phyloP scores from a whole-genome alignment of 805 yeast genomes.

The Pichia heedii region DNA sequence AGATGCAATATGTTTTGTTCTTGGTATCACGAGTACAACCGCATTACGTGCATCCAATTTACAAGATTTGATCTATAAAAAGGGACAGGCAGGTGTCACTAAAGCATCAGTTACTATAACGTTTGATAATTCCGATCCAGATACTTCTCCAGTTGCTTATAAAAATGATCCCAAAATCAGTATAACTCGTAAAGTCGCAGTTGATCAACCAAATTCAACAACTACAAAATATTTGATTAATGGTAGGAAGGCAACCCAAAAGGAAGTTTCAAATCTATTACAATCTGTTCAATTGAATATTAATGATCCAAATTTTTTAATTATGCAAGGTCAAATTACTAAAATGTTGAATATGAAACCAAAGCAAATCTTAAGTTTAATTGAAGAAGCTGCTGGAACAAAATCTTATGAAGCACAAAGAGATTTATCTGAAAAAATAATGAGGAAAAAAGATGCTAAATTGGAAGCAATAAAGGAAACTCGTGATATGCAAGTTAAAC shows the following conservation, averaged over 20 bases:
- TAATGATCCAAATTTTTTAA: slow-evolving; percentile 92
- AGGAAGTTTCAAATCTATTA: slow-evolving; percentile 78
- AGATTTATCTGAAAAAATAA: slow-evolving; percentile 83
- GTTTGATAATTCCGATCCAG: slow-evolving; percentile 74
- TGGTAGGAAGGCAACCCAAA: slow-evolving; percentile 95
- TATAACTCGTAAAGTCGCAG: slow-evolving; percentile 81
- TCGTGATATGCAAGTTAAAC: slow-evolving; percentile 82
- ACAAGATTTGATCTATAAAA: slow-evolving; percentile 89
- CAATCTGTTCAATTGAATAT: slow-evolving; percentile 94
- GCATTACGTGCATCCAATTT: slow-evolving; percentile 89
- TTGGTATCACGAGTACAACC: slow-evolving; percentile 91
- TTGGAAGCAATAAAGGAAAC: slow-evolving; percentile 66
- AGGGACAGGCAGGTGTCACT: slow-evolving; percentile 98
- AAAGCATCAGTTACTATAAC: slow-evolving; percentile 95
- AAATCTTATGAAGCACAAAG: slow-evolving; percentile 90
- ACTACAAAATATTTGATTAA: slow-evolving; percentile 69
- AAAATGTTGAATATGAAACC: slow-evolving; percentile 97
- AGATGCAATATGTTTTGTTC: slow-evolving; percentile 96
- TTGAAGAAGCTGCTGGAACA: slow-evolving; percentile 98
- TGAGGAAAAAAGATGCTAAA: slow-evolving; percentile 84
- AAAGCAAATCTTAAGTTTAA: slow-evolving; percentile 74
- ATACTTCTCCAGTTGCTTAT: slow-evolving; percentile 81
- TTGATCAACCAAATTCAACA: slow-evolving; percentile 54
- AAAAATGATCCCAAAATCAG: slow-evolving; percentile 70
- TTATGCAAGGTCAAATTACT: slow-evolving; percentile 98